Conservation (phyloP, 192 early-diverging fungal species). For the Funneliformis geosporum region DNA sequence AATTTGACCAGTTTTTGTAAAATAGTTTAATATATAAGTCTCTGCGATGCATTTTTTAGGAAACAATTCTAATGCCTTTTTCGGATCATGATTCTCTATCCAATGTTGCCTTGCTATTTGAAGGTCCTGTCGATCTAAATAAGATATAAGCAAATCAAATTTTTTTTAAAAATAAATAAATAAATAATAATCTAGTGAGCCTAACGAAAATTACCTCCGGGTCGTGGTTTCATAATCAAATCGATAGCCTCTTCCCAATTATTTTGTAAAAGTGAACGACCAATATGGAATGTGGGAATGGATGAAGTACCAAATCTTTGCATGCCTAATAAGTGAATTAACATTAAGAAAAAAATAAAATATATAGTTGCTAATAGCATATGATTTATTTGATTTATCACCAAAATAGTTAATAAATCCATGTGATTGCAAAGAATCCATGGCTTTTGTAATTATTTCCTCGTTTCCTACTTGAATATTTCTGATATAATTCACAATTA, state of each 20-base stretch:
- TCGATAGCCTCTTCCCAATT: slow-evolving; percentile 76
- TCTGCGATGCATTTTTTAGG: slow-evolving; percentile 76
- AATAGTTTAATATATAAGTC: slow-evolving; percentile 61
- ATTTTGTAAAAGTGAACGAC: slow-evolving; percentile 69
- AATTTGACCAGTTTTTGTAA: slow-evolving; percentile 47
- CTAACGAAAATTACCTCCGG: slow-evolving; percentile 52
- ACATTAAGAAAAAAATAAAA: neutral
- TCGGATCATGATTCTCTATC: slow-evolving; percentile 61
- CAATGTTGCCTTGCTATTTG: slow-evolving; percentile 69
- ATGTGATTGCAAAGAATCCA: slow-evolving; percentile 63
- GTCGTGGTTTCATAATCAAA: slow-evolving; percentile 81
- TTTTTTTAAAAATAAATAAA: neutral
- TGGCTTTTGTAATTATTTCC: slow-evolving; percentile 51
- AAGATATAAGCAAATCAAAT: neutral
- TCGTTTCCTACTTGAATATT: slow-evolving; percentile 54
- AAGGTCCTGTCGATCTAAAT: slow-evolving; percentile 63
- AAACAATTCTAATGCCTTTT: slow-evolving; percentile 60
- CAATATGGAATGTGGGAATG: slow-evolving; percentile 79
- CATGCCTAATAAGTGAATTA: slow-evolving; percentile 52
- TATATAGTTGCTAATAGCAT: neutral
- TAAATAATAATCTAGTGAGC: neutral
- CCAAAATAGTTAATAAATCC: slow-evolving; percentile 99
- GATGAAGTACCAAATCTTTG: slow-evolving; percentile 93
- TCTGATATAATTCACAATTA: slow-evolving; percentile 33
- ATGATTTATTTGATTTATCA: neutral